phyloP scores from a whole-genome alignment of 2,329 filamentous ascomycete genomes.

The Dothideomycetidae sp. region DNA sequence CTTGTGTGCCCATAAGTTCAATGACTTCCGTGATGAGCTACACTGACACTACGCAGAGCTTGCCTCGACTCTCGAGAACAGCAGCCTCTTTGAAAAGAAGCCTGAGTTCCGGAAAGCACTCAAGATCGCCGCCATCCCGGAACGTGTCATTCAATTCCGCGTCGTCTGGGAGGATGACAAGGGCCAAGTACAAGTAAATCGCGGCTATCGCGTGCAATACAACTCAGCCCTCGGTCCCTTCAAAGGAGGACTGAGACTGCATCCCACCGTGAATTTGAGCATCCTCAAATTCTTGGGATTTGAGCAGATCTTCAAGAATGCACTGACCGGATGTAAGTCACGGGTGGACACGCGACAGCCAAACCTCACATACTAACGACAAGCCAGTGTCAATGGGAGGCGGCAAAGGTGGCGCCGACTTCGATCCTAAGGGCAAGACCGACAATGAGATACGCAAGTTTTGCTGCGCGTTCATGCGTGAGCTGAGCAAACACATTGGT shows the following conservation, averaged over 20 bases:
- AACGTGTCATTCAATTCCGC: conserved; percentile 94
- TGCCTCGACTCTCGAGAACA: conserved; percentile 84
- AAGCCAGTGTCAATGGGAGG: conserved; percentile 74
- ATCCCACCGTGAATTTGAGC: conserved; percentile 68
- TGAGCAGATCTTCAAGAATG: conserved; percentile 99
- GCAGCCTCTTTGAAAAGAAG: conserved; percentile 80
- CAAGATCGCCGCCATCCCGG: conserved; percentile 73
- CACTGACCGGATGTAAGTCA: conserved; percentile 72
- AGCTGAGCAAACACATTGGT: conserved; percentile 91
- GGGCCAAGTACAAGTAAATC: conserved; percentile 78
- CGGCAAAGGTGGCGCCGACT: conserved; percentile 95
- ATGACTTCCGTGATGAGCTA: too few relatives aligned
- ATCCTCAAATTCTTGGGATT: conserved; percentile 95
- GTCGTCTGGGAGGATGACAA: conserved; percentile 95
- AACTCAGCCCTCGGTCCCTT: conserved; percentile 95
- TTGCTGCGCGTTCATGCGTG: conserved; percentile 90
- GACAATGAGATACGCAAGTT: conserved; percentile 96
- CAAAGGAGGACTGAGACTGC: conserved; percentile 93
- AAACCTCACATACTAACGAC: conserved; percentile 10
- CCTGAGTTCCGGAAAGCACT: conserved; percentile 90
- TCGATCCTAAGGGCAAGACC: conserved; percentile 96
- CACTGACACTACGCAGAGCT: conserved; percentile 52
- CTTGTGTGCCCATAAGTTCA: too few relatives aligned
- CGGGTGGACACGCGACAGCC: neutral
- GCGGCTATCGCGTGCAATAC: conserved; percentile 93